A percentile compares a stretch with the other conserved stretches of the same genome.
Conservation (phyloP, 73 alveolate species). For the Paramecium biaurelia region DNA sequence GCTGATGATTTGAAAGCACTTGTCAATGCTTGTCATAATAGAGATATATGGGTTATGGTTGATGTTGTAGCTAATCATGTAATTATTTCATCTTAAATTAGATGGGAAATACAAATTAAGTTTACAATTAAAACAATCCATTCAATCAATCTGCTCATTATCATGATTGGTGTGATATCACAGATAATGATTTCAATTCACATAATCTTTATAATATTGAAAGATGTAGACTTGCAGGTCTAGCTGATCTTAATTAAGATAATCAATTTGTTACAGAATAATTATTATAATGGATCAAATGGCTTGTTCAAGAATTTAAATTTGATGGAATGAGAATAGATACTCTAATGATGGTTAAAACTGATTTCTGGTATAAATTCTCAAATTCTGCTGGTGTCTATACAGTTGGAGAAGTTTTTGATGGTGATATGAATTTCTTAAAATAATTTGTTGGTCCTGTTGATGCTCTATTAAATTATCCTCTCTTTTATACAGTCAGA, state of each 20-base stretch:
- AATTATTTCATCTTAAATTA: constrained; percentile 59
- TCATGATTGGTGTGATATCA: constrained; percentile 82
- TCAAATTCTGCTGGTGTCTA: constrained; percentile 83
- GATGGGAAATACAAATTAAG: constrained; percentile 70
- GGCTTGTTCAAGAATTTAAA: constrained; percentile 72
- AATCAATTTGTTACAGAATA: constrained; percentile 77
- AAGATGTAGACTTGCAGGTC: constrained; percentile 91
- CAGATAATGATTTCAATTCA: constrained; percentile 46
- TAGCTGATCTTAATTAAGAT: constrained; percentile 93
- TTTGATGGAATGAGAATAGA: constrained; percentile 96
- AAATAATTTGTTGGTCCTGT: constrained; percentile 82
- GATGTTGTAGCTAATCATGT: constrained; percentile 98
- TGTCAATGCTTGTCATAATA: constrained; percentile 84
- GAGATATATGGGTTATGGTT: constrained; percentile 94
- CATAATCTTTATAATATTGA: constrained; percentile 73
- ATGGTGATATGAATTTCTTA: constrained; percentile 70
- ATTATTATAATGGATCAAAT: constrained; percentile 84
- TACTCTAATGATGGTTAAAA: constrained; percentile 86
- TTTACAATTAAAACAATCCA: constrained; percentile 78
- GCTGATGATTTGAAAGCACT: constrained; percentile 77
- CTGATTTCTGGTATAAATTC: constrained; percentile 90
- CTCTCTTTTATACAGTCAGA: constrained; percentile 79
- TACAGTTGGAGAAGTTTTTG: constrained; percentile 86
- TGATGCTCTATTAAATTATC: constrained; percentile 90
- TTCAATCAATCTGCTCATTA: constrained; percentile 87